phyloP scores from a whole-genome alignment of 2,329 filamentous ascomycete species.

The Escovopsis sp. region DNA sequence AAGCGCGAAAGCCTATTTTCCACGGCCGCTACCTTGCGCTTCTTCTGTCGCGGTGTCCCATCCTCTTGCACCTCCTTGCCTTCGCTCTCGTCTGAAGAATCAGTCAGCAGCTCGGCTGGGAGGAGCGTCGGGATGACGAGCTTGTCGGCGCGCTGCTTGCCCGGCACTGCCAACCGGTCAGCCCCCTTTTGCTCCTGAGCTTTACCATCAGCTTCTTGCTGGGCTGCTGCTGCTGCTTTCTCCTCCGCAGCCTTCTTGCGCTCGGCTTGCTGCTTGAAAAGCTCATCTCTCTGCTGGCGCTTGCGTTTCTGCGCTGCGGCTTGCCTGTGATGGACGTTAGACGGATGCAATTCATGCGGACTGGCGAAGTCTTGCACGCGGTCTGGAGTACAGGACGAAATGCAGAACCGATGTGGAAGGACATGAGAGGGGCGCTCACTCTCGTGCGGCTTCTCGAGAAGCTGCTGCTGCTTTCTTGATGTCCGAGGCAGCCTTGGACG shows the following conservation, averaged over 20 bases:
- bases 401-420: neutral
- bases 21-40: conserved; percentile 28
- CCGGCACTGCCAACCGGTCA: neutral
- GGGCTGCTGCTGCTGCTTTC: conserved; percentile 9
- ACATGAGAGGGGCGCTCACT: conserved; percentile 24
- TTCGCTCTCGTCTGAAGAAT: conserved; percentile 33
- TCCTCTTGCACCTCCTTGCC: conserved; percentile 14
- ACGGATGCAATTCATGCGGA: neutral
- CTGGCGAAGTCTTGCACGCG: neutral
- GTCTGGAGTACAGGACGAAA: neutral
- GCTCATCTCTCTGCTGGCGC: conserved; percentile 38
- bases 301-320: conserved; percentile 37
- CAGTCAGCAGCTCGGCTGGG: conserved; percentile 37
- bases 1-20: conserved; percentile 24
- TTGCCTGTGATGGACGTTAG: conserved; percentile 22
- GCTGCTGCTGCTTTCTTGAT: conserved; percentile 31
- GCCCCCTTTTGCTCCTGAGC: neutral
- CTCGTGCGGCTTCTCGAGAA: conserved; percentile 33
- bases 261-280: conserved; percentile 40
- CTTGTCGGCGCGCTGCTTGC: conserved; percentile 19
- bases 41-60: conserved; percentile 18
- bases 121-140: conserved; percentile 29
- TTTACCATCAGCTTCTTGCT: conserved; percentile 7
- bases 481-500: conserved; percentile 29
- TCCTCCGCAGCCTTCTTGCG: conserved; percentile 27